These are phyloP conservation scores for Alectoria sarmentosa DNA, from an alignment of 495 filamentous ascomycete species.

Conservation along the genomic window DNA sequence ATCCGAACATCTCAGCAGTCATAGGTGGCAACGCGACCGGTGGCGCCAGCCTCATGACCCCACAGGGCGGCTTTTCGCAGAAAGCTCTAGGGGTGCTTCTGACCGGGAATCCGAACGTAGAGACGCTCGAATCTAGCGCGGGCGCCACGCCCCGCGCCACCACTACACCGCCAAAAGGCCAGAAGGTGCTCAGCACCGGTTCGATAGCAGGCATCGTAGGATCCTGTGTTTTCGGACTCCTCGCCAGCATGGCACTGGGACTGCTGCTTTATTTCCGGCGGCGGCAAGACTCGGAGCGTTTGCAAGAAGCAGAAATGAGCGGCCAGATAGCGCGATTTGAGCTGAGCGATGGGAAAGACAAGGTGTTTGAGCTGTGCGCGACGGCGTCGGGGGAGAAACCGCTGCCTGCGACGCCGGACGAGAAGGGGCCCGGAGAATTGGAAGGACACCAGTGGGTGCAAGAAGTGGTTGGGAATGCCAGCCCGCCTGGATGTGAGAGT, in stretches of 20 bases:
- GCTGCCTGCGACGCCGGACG: constrained; percentile 1
- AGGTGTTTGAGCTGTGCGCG: constrained; percentile 5
- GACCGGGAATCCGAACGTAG: neutral
- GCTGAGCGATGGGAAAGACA: constrained; percentile 3
- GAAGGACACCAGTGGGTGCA: neutral
- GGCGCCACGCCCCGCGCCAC: neutral
- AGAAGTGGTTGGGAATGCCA: neutral
- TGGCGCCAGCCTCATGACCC: constrained; percentile 12
- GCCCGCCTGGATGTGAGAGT: neutral
- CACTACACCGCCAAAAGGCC: neutral
- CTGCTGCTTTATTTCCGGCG: neutral
- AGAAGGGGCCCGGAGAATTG: neutral
- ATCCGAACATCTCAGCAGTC: constrained; percentile 13
- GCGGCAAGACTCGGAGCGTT: neutral
- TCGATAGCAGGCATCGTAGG: constrained; percentile 8
- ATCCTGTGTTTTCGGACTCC: neutral
- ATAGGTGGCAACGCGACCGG: constrained; percentile 18
- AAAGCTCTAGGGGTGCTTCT: constrained; percentile 9
- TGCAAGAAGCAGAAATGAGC: neutral
- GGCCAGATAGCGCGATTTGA: neutral
- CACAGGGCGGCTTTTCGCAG: constrained; percentile 15
- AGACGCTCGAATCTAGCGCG: neutral
- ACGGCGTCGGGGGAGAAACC: neutral
- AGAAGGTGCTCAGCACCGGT: neutral
- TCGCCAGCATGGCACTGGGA: neutral